Conservation (phyloP, 371 early-diverging fungal genomes). For the Apophysomyces sp. region DNA sequence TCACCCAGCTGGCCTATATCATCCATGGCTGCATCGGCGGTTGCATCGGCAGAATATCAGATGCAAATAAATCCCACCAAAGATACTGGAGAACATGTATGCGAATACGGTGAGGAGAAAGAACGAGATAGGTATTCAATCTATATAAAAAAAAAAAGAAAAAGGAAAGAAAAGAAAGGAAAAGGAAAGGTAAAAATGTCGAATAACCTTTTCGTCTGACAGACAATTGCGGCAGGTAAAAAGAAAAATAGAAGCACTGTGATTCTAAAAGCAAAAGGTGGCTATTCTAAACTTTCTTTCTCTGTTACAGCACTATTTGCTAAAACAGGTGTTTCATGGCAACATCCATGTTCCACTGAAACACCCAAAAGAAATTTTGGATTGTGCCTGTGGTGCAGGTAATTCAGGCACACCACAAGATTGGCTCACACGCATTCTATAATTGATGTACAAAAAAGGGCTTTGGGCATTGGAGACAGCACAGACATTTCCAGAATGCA, state of each 20-base stretch:
- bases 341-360: constrained; percentile 18
- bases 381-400: constrained; percentile 35
- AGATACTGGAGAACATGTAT: not conserved
- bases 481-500: constrained; percentile 26
- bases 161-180: not conserved
- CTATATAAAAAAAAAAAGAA: not conserved
- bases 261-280: not conserved
- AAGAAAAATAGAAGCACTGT: too few relatives aligned
- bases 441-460: constrained; percentile 4
- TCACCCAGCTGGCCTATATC: not conserved
- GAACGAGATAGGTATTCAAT: not conserved
- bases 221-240: constrained; percentile 18
- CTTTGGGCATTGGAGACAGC: constrained; percentile 28
- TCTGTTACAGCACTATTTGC: not conserved
- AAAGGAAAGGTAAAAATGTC: not conserved
- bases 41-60: not conserved
- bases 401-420: not conserved
- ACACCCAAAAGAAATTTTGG: constrained; percentile 18
- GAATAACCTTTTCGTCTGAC: too few relatives aligned
- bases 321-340: constrained; percentile 18
- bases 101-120: not conserved
- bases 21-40: not conserved
- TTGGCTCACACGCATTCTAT: too few relatives aligned
- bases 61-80: not conserved
- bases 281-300: not conserved